Evolutionary conservation across 257 asterid genomes (phyloP).

Genomic region (Forsythia viridissima): DNA sequence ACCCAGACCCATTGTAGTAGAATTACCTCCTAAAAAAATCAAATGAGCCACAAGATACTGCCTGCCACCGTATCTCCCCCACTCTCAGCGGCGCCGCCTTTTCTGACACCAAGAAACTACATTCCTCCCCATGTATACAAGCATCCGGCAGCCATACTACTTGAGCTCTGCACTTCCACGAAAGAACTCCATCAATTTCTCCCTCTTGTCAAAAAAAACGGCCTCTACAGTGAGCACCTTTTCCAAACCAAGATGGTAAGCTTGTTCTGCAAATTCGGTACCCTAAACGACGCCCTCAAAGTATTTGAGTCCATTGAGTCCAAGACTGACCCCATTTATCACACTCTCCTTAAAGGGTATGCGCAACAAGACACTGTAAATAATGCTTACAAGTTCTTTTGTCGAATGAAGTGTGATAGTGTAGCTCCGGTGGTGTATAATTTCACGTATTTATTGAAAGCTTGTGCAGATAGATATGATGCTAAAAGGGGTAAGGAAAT

Average conservation of each 20-base stretch:
- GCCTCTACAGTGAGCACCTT: slow-evolving; percentile 66
- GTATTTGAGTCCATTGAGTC: slow-evolving; percentile 64
- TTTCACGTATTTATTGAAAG: slow-evolving; percentile 61
- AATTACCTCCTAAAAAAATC: background rate
- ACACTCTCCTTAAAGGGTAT: slow-evolving; percentile 74
- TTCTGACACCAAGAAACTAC: slow-evolving; percentile 47
- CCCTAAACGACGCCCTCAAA: slow-evolving; percentile 63
- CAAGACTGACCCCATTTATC: slow-evolving; percentile 71
- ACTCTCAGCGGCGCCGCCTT: slow-evolving; percentile 24
- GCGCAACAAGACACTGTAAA: slow-evolving; percentile 43
- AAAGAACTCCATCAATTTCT: slow-evolving; percentile 74
- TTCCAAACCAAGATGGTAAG: slow-evolving; percentile 85
- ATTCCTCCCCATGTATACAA: slow-evolving; percentile 67
- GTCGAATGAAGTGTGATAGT: slow-evolving; percentile 59
- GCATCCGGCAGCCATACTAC: slow-evolving; percentile 81
- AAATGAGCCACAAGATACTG: slow-evolving; percentile 37
- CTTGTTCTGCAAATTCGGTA: slow-evolving; percentile 73
- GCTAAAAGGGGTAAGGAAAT: slow-evolving; percentile 61
- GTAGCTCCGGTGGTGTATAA: slow-evolving; percentile 62
- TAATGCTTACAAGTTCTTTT: slow-evolving; percentile 53
- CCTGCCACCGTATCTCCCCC: slow-evolving; percentile 37
- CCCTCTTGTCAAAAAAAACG: slow-evolving; percentile 71
- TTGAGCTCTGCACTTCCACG: slow-evolving; percentile 69
- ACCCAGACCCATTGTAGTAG: background rate
- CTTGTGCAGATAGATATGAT: slow-evolving; percentile 63